phyloP scores from a whole-genome alignment of 805 yeast genomes.

The Blastobotrys mokoenaii region DNA sequence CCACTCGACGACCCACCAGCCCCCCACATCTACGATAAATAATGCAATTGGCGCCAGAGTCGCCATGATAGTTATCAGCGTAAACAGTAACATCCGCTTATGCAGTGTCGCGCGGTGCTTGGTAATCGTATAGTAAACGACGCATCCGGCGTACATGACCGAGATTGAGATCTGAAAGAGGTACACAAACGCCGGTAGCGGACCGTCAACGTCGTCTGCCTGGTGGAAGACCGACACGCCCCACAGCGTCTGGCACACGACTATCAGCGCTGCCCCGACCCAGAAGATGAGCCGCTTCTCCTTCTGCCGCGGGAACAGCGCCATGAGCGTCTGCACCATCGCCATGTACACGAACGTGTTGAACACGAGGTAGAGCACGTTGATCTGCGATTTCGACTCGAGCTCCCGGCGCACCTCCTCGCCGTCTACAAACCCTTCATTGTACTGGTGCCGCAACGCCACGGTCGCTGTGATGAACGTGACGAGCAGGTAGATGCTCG shows the following conservation, averaged over 20 bases:
- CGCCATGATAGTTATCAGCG: constrained; percentile 46
- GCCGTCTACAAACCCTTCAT: constrained; percentile 33
- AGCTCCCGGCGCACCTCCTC: constrained; percentile 37
- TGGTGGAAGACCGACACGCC: constrained; percentile 47
- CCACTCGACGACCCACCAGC: constrained; percentile 64
- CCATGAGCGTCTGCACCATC: constrained; percentile 64
- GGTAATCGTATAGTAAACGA: constrained; percentile 45
- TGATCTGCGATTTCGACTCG: constrained; percentile 38
- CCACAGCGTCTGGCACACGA: constrained; percentile 60
- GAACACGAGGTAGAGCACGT: constrained; percentile 49
- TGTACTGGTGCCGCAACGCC: constrained; percentile 40
- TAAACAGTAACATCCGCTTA: constrained; percentile 43
- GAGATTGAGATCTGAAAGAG: constrained; percentile 64
- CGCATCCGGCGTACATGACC: constrained; percentile 56
- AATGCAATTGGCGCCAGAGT: constrained; percentile 57
- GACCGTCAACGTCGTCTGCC: constrained; percentile 22
- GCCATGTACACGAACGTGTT: constrained; percentile 44
- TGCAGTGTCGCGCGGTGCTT: constrained; percentile 46
- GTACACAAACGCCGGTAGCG: constrained; percentile 67
- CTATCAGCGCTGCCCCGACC: constrained; percentile 46
- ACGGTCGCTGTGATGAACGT: constrained; percentile 41
- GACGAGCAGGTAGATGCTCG: constrained; percentile 47
- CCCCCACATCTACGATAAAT: constrained; percentile 68
- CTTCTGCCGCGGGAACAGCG: constrained; percentile 55
- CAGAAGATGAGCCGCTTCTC: constrained; percentile 59